Evolutionary conservation across 805 yeast genomes (phyloP), one percentile per base, ranked within the genome.

Genomic region (Barnettozyma sp.): DNA sequence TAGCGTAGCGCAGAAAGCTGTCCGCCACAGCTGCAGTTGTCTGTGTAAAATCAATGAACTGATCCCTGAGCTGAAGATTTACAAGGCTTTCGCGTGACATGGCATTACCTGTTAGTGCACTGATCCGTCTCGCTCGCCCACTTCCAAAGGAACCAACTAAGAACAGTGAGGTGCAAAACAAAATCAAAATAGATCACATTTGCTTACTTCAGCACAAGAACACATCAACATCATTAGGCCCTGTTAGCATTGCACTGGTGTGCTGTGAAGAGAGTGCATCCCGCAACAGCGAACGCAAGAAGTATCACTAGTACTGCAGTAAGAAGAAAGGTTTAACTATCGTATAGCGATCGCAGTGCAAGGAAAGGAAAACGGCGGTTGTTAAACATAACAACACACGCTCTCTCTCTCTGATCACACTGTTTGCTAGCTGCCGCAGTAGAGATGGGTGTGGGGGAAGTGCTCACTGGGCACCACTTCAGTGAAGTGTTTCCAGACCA

Each of bases 21-120:
- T 44, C 52, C 3, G 58, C 58, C 6, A 49, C 41, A 10, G 45
- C 22, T 0, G 46, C 30, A 3, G 50, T 51, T 3, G 52, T 39
- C 21, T 42, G 44, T 4, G 58, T 53, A 36, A 51, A 52, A 37
- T 50, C 56, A 24, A 52, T 50, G 37, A 53, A 53, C 38, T 42
- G 52, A 28, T 53, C 58, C 11, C 51, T 43, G 14, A 53, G 41
- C 33, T 52, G 56, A 30, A 43, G 45, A 37, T 49, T 52, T 1
- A 37, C 23, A 14, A 43, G 36, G 12, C 38, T 32, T 25, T 43
- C 46, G 19, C 44, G 42, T 8, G 51, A 49, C 55, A 49, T 50
- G 6, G 15, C 9, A 16, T 19, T 17, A 17, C 12, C 5, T 18
- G 4, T 18, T 7, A 30, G 12, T 26, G 31, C 20, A 25, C 7